Conservation (phyloP, 768 basidiomycete genomes). For the Butyriboletus loyo region DNA sequence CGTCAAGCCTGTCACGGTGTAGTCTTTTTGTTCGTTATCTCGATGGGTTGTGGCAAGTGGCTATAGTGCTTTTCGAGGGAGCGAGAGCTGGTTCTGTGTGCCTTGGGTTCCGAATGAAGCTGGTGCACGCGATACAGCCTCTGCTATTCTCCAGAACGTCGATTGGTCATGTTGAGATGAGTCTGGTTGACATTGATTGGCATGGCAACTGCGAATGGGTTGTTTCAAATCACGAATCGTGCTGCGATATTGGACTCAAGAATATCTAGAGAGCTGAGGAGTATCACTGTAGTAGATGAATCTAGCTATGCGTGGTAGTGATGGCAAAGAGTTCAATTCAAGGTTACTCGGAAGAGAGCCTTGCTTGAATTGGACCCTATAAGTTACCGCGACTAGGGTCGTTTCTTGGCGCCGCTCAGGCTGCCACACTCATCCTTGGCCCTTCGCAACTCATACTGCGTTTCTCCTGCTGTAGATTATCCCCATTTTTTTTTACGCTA, state of each 20-base stretch:
- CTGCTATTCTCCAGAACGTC: neutral
- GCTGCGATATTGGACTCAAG: neutral
- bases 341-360: neutral
- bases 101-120: too few species aligned
- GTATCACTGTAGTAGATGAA: neutral
- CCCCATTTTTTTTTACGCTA: neutral
- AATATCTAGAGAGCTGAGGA: neutral
- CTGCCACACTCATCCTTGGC: neutral
- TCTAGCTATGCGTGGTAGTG: neutral
- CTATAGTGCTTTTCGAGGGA: neutral
- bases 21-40: neutral
- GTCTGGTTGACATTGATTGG: neutral
- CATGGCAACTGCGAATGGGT: neutral
- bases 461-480: constrained; percentile 11
- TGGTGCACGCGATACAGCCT: neutral
- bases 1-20: neutral
- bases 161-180: neutral
- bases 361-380: constrained; percentile 5
- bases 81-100: neutral
- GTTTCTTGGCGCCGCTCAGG: neutral
- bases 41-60: neutral
- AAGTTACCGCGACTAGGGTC: neutral
- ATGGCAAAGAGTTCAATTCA: neutral
- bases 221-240: neutral
- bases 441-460: neutral